Base-by-base conservation (phyloP, 257 asterid genomes). In the Galeopsis tetrahit region DNA sequence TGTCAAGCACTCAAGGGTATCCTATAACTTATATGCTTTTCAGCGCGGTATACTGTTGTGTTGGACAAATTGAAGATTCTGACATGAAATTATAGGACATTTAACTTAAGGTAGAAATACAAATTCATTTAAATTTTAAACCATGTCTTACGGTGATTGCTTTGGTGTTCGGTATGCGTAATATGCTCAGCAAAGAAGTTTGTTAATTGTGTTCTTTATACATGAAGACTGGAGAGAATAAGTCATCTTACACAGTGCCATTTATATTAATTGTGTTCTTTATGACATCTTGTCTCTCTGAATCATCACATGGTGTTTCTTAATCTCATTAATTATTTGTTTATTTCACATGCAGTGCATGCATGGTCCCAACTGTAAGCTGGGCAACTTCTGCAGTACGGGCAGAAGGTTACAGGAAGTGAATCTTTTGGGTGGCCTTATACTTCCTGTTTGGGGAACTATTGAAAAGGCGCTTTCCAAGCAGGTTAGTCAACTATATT, bases 371-470 rank as follows among this genome's bases (percentile, higher is more conserved):
- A 95, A 90, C 59, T 95, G 99, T 78, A 95, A 90, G 84, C 77
- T 85, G 67, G 92, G 90, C 66, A 90, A 56, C 77, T 92, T 81
- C 88, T 95, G 99, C 81, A 89, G 92, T 40, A 90, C 89, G 46
- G 99, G 99, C 49, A 87, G 85, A 88, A 86, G 99, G 85, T 62
- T 85, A 66, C 99, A 91, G 79, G 99, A 95, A 85, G 98, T 88
- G 75, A 85, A 95, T 87, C 88, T 95, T 70, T 80, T 95, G 79
- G 98, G 98, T 77, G 98, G 99, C 58, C 95, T 91, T 63, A 92
- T 95, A 82, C 98, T 95, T 81, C 99, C 98, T 66, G 95, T 92
- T 64, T 95, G 99, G 99, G 99, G 98, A 68, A 89, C 97, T 53
- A 75, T 91, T 58, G 97, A 88, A 82, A 94, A 88, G 81, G 98